Percentiles rank a stretch among this genome's conserved stretches.
Evolutionary conservation across 345 rosid genomes (phyloP).

Genomic region (Orychophragmus violaceus): DNA sequence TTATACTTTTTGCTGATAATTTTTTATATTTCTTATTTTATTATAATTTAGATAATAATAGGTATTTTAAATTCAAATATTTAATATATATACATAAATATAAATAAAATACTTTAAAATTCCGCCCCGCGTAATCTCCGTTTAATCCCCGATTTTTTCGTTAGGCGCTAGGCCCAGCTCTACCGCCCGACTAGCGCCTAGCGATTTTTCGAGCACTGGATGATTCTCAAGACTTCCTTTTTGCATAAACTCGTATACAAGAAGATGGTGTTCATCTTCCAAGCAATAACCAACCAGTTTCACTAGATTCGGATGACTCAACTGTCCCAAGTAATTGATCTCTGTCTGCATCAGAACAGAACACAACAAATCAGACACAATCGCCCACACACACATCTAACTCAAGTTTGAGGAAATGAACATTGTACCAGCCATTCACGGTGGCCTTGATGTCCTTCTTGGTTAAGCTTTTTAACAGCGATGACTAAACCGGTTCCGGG

Average conservation of each 20-base stretch:
- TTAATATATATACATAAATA: no score
- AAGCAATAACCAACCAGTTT: conserved; percentile 85
- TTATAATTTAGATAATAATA: no score
- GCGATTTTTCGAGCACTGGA: no score
- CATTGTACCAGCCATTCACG: conserved; percentile 90
- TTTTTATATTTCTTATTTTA: no score
- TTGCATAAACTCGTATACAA: conserved; percentile 94
- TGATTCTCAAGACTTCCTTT: conserved; percentile 94
- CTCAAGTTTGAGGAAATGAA: not conserved
- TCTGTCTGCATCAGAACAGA: conserved; percentile 52
- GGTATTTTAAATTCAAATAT: no score
- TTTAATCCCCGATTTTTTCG: no score
- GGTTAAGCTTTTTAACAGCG: conserved; percentile 89
- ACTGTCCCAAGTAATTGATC: conserved; percentile 76
- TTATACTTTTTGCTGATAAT: no score
- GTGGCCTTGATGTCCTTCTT: conserved; percentile 89
- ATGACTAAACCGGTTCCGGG: conserved; percentile 84
- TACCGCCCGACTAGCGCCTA: no score
- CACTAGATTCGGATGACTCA: conserved; percentile 82
- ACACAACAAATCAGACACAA: conserved; percentile 8
- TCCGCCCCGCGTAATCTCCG: no score
- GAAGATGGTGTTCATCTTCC: conserved; percentile 89
- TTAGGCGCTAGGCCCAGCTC: no score
- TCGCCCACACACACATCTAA: not conserved
- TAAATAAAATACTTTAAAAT: no score